phyloP scores from a whole-genome alignment of 2,329 filamentous ascomycete genomes.

The Colletotrichum tropicicola region DNA sequence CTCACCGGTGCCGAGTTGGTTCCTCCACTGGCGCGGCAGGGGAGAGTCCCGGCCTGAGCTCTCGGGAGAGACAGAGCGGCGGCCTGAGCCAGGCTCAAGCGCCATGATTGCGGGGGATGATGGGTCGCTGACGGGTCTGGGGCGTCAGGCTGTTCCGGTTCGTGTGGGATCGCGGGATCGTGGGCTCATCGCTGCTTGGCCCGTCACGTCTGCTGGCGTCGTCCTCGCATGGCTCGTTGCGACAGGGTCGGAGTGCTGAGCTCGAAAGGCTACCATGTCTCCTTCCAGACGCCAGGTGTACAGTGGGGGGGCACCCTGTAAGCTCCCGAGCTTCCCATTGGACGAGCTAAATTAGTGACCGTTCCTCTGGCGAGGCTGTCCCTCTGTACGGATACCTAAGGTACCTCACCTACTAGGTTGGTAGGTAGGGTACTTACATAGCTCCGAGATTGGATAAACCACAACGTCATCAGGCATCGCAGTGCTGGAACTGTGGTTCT shows the following conservation, averaged over 20 bases:
- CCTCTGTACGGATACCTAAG: neutral
- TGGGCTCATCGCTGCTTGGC: conserved; percentile 38
- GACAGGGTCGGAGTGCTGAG: conserved; percentile 5
- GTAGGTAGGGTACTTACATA: neutral
- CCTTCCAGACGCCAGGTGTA: conserved; percentile 22
- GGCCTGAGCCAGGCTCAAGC: conserved; percentile 66
- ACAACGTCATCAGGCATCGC: conserved; percentile 24
- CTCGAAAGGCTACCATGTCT: conserved; percentile 31
- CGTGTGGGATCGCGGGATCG: conserved; percentile 16
- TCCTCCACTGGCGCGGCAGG: conserved; percentile 78
- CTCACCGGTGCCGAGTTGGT: conserved; percentile 80
- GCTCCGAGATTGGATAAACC: conserved; percentile 2
- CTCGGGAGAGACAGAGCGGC: conserved; percentile 76
- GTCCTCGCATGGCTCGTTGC: conserved; percentile 30
- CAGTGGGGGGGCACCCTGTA: conserved; percentile 20
- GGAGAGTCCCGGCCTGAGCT: conserved; percentile 86
- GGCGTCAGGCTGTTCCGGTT: conserved; percentile 24
- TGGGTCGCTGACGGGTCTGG: conserved; percentile 15
- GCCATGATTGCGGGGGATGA: conserved; percentile 60
- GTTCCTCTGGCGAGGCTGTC: conserved; percentile 26
- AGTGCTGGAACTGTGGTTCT: no score
- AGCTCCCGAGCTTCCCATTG: conserved; percentile 30
- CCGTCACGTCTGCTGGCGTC: neutral
- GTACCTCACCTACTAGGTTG: neutral
- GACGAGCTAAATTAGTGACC: conserved; percentile 15